A percentile compares a stretch with the other conserved stretches of the same genome.
Conservation (phyloP, 2,329 filamentous ascomycete species). For the Paramyrothecium roridum region DNA sequence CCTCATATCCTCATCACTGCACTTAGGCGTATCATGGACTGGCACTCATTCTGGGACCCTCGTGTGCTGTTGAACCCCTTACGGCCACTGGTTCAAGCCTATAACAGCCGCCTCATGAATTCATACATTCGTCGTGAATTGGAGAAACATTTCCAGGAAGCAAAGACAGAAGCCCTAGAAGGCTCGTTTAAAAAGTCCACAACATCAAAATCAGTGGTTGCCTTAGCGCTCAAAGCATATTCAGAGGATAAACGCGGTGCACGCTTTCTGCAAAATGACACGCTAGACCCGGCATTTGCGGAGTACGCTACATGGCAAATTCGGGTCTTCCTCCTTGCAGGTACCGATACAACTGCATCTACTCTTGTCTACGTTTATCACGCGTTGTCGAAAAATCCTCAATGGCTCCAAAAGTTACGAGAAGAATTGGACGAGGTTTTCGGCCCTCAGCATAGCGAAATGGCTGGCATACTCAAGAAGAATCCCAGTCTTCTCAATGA, state of each 20-base stretch:
- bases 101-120: not conserved
- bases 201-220: not conserved
- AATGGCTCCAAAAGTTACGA: not conserved
- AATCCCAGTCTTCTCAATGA: not conserved
- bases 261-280: not conserved
- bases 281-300: not conserved
- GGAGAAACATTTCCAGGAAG: not conserved
- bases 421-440: not conserved
- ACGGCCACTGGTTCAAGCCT: not conserved
- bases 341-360: not conserved
- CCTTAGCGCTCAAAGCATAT: not conserved
- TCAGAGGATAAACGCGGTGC: not conserved
- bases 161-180: not conserved
- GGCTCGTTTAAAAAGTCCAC: not conserved
- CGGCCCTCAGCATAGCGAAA: not conserved
- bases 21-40: not conserved
- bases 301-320: constrained; percentile 1
- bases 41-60: constrained; percentile 1
- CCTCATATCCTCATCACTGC: not conserved
- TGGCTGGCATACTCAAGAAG: not conserved
- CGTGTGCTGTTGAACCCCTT: not conserved
- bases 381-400: not conserved
- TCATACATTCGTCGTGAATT: not conserved
- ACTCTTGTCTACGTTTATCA: not conserved
- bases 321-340: not conserved